Conservation (phyloP, 2,329 filamentous ascomycete species). For the Laburnicola sp. region DNA sequence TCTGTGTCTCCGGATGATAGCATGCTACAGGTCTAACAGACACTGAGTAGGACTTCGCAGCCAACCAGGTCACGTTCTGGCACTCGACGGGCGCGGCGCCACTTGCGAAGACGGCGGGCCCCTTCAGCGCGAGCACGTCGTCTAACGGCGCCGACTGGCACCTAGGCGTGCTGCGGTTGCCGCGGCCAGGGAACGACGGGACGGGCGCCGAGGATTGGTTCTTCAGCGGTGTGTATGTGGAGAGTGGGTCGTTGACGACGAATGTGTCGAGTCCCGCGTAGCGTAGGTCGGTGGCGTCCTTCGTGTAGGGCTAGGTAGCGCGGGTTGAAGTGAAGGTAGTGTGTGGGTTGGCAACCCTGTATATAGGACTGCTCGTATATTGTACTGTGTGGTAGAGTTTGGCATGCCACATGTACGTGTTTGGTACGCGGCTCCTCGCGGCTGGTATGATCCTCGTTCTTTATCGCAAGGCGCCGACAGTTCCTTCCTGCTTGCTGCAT, state of each 20-base stretch:
- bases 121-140: constrained; percentile 62
- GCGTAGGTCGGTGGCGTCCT: too few relatives aligned
- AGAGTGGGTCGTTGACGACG: constrained; percentile 55
- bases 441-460: too few relatives aligned
- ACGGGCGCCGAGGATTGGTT: constrained; percentile 65
- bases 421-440: too few relatives aligned
- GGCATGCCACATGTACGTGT: too few relatives aligned
- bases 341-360: too few relatives aligned
- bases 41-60: constrained; percentile 58
- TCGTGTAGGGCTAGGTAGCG: too few relatives aligned
- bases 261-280: constrained; percentile 32
- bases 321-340: too few relatives aligned
- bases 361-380: too few relatives aligned
- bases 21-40: constrained; percentile 15
- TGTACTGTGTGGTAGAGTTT: too few relatives aligned
- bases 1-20: background rate
- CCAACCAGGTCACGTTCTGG: constrained; percentile 67
- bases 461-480: too few relatives aligned
- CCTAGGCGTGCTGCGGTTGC: constrained; percentile 68
- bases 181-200: constrained; percentile 59
- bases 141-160: constrained; percentile 75
- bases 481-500: too few relatives aligned
- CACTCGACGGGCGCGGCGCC: constrained; percentile 65
- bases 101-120: constrained; percentile 61
- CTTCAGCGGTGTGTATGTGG: constrained; percentile 72